Evolutionary conservation across 805 yeast genomes (phyloP).

Genomic region (Nakazawaea ishiwadae): DNA sequence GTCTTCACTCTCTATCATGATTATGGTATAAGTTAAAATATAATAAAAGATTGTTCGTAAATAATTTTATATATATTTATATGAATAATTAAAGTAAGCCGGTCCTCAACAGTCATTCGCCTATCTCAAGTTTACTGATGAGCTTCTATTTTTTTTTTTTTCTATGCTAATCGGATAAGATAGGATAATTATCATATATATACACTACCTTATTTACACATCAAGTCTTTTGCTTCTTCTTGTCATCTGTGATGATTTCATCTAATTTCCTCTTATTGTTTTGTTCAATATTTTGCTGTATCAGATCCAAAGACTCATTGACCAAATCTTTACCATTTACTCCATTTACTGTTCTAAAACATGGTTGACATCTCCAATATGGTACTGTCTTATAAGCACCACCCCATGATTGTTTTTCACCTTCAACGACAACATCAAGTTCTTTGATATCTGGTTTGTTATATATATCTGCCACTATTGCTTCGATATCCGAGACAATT

Average conservation of each 20-base stretch:
- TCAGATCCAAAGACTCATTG: slow-evolving; percentile 17
- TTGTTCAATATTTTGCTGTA: slow-evolving; percentile 1
- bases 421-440: slow-evolving; percentile 55
- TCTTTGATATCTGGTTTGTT: slow-evolving; percentile 45
- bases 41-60: too few species aligned
- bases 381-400: slow-evolving; percentile 80
- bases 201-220: not conserved
- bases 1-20: too few species aligned
- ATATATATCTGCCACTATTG: slow-evolving; percentile 53
- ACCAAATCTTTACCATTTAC: slow-evolving; percentile 42
- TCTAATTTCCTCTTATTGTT: slow-evolving; percentile 3
- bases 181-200: not conserved
- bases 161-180: not conserved
- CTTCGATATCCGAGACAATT: slow-evolving; percentile 65
- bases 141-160: too few species aligned
- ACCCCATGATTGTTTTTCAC: slow-evolving; percentile 59
- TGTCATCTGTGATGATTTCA: not conserved
- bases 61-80: too few species aligned
- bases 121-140: too few species aligned
- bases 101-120: too few species aligned
- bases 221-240: not conserved
- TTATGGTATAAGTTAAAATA: too few species aligned
- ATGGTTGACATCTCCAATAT: slow-evolving; percentile 96
- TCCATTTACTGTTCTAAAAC: slow-evolving; percentile 87
- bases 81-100: too few species aligned